Base-by-base conservation (phyloP, 106 monocot genomes). In the Dendrobium nobile region DNA sequence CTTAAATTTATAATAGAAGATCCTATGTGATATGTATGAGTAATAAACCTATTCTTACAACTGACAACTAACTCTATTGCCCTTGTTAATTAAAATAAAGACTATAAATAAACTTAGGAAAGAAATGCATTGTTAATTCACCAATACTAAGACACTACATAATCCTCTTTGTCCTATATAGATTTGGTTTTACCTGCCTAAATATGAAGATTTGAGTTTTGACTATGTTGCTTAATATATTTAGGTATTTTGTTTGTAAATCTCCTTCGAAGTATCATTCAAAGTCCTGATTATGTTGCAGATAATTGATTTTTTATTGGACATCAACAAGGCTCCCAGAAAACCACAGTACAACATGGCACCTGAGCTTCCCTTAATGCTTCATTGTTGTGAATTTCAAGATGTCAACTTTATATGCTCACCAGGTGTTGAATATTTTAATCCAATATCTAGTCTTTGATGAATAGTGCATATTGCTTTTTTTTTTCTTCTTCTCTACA, bases 311-410 rank as follows among this genome's bases (percentile, higher is more conserved):
- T 81, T 84, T 45, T 84, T 99, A 70, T 77, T 99, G 85, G 93
- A 99, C 54, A 93, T 79, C 8, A 80, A 24, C 73, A 90, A 83
- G 83, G 86, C 86, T 81, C 85, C 81, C 40, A 99, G 91, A 80
- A 99, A 99, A 85, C 98, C 98, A 87, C 98, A 99, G 81, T 99
- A 93, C 59, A 82, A 47, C 47, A 95, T 99, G 91, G 98, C 95
- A 64, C 80, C 89, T 67, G 95, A 99, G 78, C 83, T 95, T 84
- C 95, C 98, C 48, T 83, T 99, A 79, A 84, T 99, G 77, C 85
- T 99, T 48, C 80, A 80, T 31, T 85, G 72, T 73, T 99, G 98
- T 83, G 86, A 93, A 81, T 99, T 93, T 84, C 81, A 95, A 72
- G 83, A 88, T 79, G 54, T 86, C 47, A 88, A 85, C n/a, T 93